phyloP scores from a whole-genome alignment of 805 yeast genomes.

The Metschnikowia gruessii region DNA sequence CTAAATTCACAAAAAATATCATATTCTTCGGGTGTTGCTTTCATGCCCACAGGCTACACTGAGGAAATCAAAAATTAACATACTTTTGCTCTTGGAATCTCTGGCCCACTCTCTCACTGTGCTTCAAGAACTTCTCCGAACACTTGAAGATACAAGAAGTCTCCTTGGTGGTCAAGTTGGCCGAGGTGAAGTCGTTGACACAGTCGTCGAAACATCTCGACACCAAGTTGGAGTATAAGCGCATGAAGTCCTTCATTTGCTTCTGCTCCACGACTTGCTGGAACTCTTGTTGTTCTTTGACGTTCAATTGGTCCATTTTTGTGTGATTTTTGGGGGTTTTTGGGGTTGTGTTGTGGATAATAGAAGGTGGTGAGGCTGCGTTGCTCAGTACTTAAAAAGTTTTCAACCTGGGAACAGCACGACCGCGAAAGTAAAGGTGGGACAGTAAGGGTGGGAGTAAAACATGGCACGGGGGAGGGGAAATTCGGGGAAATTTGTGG shows the following conservation, averaged over 20 bases:
- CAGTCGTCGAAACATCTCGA: constrained; percentile 97
- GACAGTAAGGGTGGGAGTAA: too few species aligned
- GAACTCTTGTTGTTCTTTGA: constrained; percentile 94
- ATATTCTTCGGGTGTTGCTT: too few species aligned
- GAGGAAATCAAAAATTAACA: constrained; percentile 16
- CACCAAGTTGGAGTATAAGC: constrained; percentile 88
- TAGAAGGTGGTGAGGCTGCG: not conserved
- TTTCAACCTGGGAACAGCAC: constrained; percentile 17
- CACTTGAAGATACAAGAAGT: constrained; percentile 84
- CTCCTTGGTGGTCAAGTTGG: constrained; percentile 81
- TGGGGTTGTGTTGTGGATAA: too few species aligned
- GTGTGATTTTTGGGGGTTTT: not conserved
- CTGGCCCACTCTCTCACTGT: constrained; percentile 96
- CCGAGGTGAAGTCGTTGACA: constrained; percentile 96
- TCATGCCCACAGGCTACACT: too few species aligned
- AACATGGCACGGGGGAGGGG: too few species aligned
- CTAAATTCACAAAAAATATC: not conserved
- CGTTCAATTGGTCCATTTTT: constrained; percentile 89
- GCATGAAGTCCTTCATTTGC: constrained; percentile 99
- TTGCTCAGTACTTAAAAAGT: constrained; percentile 14
- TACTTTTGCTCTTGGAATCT: constrained; percentile 97
- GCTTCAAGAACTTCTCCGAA: constrained; percentile 96
- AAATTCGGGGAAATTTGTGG: too few species aligned
- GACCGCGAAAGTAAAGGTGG: constrained; percentile 12
- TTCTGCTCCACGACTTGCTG: constrained; percentile 93